phyloP scores from a whole-genome alignment of 768 basidiomycete genomes.

The Coprinellus aureogranulatus region DNA sequence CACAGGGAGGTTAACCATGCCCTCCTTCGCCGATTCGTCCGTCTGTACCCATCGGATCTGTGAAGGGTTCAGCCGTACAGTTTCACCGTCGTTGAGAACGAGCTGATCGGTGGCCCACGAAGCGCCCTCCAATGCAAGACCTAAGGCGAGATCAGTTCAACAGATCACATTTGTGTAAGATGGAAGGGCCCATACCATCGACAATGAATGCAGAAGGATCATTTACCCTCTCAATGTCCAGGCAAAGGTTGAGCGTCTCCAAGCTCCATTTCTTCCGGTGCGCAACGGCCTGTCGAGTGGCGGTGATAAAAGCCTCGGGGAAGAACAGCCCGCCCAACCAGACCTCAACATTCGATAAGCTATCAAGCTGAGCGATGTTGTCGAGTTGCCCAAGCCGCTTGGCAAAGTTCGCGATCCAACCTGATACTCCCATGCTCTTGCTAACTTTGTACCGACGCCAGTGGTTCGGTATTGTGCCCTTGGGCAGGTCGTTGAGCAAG shows the following conservation, averaged over 20 bases:
- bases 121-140: conserved; percentile 85
- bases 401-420: conserved; percentile 82
- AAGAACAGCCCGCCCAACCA: conserved; percentile 95
- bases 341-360: conserved; percentile 68
- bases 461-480: conserved; percentile 85
- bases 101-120: conserved; percentile 68
- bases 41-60: conserved; percentile 85
- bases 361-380: conserved; percentile 60
- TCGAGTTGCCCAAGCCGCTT: conserved; percentile 84
- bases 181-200: conserved; percentile 60
- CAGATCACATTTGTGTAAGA: background rate
- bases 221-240: conserved; percentile 80
- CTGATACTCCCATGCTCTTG: conserved; percentile 75
- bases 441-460: conserved; percentile 91
- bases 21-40: conserved; percentile 35
- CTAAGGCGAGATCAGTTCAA: conserved; percentile 36
- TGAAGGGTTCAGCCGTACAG: conserved; percentile 74
- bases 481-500: conserved; percentile 84
- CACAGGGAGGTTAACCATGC: conserved; percentile 78
- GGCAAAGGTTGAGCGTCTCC: conserved; percentile 76
- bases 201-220: conserved; percentile 80
- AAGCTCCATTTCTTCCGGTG: conserved; percentile 90
- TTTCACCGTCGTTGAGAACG: conserved; percentile 80
- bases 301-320: conserved; percentile 95
- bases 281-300: conserved; percentile 92